Base-by-base conservation (phyloP, 257 asterid species). In the Lycium barbarum region DNA sequence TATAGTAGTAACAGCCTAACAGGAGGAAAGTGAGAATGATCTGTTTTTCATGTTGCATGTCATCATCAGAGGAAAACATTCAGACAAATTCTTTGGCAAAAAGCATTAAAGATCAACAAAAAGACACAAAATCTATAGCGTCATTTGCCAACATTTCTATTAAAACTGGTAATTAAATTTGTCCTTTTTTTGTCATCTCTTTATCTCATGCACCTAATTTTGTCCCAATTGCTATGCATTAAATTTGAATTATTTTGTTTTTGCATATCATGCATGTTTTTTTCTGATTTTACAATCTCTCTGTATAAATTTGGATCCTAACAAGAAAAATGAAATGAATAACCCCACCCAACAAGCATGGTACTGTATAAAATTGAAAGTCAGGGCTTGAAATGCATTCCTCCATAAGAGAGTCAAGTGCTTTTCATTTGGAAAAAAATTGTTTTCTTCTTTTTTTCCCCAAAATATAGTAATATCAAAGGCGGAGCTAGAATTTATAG, bases 71-170 rank as follows among this genome's bases (percentile, higher is more conserved):
- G 14, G 82, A 76, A 14, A 54, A 81, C 0, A 43, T 20, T 11
- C 84, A 66, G 58, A 88, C 66, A 33, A 26, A 76, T 7, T 82
- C 91, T 40, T 53, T 61, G 85, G 73, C 71, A 73, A 91, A 84
- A 66, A 87, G 87, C 85, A 47, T 84, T 58, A 26, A 70, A 14
- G 89, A 84, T 84, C 87, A 79, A 70, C 82, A 86, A 45, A 40
- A 70, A 74, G 90, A 92, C 72, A 90, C 93, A 33, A 87, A 87
- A 72, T 85, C 92, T 53, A 83, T 92, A 38, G 89, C 93, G 54
- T 89, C 92, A 1, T 88, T 91, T 51, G 93, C 94, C 1, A 91
- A 88, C 59, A 82, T 93, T 51, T 92, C 97, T 80, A 81, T 89
- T 84, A 92, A 91, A 91, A 84, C 90, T 76, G 95, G 97, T 93